Evolutionary conservation across 305 asterid species (phyloP).

Genomic region (Fraxinus angustifolia): DNA sequence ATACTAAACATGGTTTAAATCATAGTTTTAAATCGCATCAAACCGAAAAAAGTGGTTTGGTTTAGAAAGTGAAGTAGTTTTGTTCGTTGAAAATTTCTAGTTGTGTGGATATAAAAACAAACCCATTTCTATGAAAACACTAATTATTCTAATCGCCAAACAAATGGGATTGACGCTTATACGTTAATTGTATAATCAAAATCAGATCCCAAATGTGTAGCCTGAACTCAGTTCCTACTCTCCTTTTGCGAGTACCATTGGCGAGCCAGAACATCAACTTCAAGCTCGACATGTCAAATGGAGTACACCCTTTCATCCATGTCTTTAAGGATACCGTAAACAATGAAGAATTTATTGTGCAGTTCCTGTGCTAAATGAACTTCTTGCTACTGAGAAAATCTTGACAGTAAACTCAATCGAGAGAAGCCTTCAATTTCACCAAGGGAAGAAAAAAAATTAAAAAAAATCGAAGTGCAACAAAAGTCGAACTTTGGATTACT

Average conservation of each 20-base stretch:
- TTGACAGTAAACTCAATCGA: background rate
- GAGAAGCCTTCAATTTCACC: background rate
- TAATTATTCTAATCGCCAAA: background rate
- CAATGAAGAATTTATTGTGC: background rate
- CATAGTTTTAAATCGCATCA: background rate
- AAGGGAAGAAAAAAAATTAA: background rate
- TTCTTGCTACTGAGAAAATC: background rate
- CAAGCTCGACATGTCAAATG: background rate
- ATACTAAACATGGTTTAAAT: too few species aligned
- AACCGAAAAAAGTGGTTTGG: background rate
- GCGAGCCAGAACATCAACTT: background rate
- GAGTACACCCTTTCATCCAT: background rate
- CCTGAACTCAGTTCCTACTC: background rate
- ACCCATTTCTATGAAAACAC: background rate
- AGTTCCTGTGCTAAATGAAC: background rate
- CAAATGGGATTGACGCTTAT: background rate
- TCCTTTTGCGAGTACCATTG: background rate
- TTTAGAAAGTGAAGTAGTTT: too few species aligned
- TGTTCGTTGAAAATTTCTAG: too few species aligned
- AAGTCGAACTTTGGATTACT: background rate
- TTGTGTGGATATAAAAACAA: too few species aligned
- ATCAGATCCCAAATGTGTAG: background rate
- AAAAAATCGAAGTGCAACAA: background rate
- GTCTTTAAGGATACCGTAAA: background rate
- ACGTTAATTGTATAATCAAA: too few species aligned